Conservation (phyloP, 1,284 basidiomycete genomes). For the Wolfiporia cocos region DNA sequence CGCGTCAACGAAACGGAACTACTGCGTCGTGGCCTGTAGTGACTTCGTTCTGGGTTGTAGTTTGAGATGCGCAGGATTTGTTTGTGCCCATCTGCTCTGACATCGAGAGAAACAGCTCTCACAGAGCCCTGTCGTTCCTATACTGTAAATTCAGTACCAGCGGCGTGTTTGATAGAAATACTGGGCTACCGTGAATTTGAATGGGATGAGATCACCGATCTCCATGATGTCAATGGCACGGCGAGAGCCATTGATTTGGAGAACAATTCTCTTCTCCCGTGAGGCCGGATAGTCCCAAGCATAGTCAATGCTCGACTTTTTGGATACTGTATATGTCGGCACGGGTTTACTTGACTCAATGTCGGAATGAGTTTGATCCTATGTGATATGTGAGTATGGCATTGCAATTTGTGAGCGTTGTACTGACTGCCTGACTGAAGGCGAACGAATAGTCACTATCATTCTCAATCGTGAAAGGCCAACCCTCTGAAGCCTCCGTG, state of each 20-base stretch:
- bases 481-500: slow-evolving; percentile 61
- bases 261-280: slow-evolving; percentile 74
- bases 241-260: slow-evolving; percentile 62
- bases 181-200: slow-evolving; percentile 73
- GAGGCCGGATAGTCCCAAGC: slow-evolving; percentile 95
- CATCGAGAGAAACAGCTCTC: slow-evolving; percentile 82
- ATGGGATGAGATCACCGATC: slow-evolving; percentile 90
- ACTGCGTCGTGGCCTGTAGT: slow-evolving; percentile 80
- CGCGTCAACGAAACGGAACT: slow-evolving; percentile 48
- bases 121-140: slow-evolving; percentile 50
- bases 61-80: slow-evolving; percentile 87
- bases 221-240: slow-evolving; percentile 91
- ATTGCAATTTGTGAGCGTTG: not conserved
- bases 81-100: slow-evolving; percentile 84
- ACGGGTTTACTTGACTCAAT: slow-evolving; percentile 30
- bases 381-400: slow-evolving; percentile 3
- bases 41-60: slow-evolving; percentile 82
- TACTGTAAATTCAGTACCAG: slow-evolving; percentile 1
- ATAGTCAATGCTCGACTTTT: slow-evolving; percentile 61
- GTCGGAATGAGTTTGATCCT: slow-evolving; percentile 44
- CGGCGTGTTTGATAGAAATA: slow-evolving; percentile 5
- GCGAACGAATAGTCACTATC: slow-evolving; percentile 72
- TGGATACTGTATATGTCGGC: slow-evolving; percentile 49
- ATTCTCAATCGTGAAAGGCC: slow-evolving; percentile 93
- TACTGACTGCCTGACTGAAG: slow-evolving; percentile 72